Evolutionary conservation across 1,139 yeast species (phyloP), one percentile per base, ranked within the genome.

Genomic region (Petasospora fabianii): DNA sequence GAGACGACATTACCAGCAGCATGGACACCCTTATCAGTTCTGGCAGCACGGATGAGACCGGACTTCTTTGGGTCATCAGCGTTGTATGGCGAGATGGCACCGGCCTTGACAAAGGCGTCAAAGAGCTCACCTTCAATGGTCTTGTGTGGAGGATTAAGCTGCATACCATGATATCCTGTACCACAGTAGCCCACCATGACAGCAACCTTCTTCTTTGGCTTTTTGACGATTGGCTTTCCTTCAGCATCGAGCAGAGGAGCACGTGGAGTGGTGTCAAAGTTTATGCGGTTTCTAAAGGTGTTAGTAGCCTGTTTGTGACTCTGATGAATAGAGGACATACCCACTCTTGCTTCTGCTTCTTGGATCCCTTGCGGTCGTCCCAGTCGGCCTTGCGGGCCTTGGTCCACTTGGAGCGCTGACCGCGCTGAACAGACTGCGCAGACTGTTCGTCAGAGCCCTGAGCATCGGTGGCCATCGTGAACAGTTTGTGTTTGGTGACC

Each of bases 11-110:
- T 92, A 20, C 98, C 97, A 5, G 97, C 97, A 19, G 99, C 98
- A 63, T 92, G 99, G 13, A 92, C 99, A 46, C 98, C 99, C 63
- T 92, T 94, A 61, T 92, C 99, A 5, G 99, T 92, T 62, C 98
- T 74, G 4, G 98, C 98, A 33, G 97, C 96, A 55, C 99, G 76
- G 85, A 86, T 84, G 55, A 94, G 85, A 0, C 94, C 90, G 41
- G 82, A 80, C 59, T 92, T 92, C 59, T 86, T 88, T 51, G 94
- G 77, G 60, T 92, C 98, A 47, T 80, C 82, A 4, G 96, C 79
- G 62, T 92, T 92, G 55, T 86, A 95, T 42, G 78, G 76, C 0
- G 96, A 85, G 43, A 92, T 77, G 7, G 96, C 97, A 14, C 97
- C 97, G 1, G 96, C 92, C 45, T 74, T 73, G 21, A 81, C 83